Base-by-base conservation (phyloP, 1,284 basidiomycete genomes). In the Rhodotorula sp. region DNA sequence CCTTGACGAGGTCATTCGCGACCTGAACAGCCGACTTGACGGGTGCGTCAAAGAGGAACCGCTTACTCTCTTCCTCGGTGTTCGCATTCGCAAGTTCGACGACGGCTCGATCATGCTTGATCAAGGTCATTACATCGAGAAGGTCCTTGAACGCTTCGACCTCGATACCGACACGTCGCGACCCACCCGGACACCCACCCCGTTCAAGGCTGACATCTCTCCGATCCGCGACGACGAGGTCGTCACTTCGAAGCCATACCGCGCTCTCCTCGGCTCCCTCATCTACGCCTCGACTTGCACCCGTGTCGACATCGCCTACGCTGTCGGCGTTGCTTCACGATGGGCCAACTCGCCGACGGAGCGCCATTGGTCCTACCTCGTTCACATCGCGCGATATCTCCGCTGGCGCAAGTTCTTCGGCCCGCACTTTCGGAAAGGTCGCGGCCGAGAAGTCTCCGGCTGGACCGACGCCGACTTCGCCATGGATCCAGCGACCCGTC, bases 381-480 rank as follows among this genome's bases (percentile, higher is more conserved):
- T 82, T 20, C 78, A 78, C 9, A 78, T 84, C 9, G 74, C 84
- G 0, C 77, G 78, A 0, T 85, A 85, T 71, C 79, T 86, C n/a
- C n/a, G n/a, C n/a, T n/a, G n/a, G n/a, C n/a, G n/a, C n/a, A n/a
- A n/a, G n/a, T 2, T 79, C 80, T 22, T 81, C 89, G 78, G 91
- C 84, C 0, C 55, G 71, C 17, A 57, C 77, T 20, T 59, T 80
- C 24, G 74, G 76, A 46, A 77, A 84, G 27, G 54, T 60, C 2
- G 62, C 15, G 59, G 68, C 17, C 64, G 5, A 3, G 49, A 27
- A 6, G 76, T 85, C 0, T 24, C 77, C 10, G 83, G 81, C 0
- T 85, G 78, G 70, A 78, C 80, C 1, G 84, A 86, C 73, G 79
- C 83, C 0, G 81, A 83, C 64, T 82, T 76, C 74, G 83, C 78